Base-by-base conservation (phyloP, 805 yeast genomes). In the Lipomyces oligophaga region DNA sequence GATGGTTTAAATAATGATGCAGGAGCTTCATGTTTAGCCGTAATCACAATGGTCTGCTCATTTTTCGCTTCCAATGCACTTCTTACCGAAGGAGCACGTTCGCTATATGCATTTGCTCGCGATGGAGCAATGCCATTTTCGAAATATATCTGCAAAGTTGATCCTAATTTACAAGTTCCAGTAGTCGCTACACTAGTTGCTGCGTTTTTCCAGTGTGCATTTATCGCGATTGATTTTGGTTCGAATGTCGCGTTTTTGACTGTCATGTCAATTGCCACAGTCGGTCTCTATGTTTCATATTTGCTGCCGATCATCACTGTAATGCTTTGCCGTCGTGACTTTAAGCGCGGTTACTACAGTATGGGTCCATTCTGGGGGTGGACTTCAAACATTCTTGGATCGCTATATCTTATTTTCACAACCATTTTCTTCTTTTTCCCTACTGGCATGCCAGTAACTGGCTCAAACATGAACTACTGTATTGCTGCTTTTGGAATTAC, bases 111-210 rank as follows among this genome's bases (percentile, higher is more conserved):
- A 2, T 81, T 80, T 61, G 74, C 85, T 1, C 73, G 87, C 61
- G 87, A 81, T 62, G 79, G 80, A 10, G 71, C 81, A 57, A 77
- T 81, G 65, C 87, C 87, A 15, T 66, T 72, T 18, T 77, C 83
- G 18, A 66, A 60, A 15, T 51, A 57, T 49, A 76, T 77, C 77
- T 67, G 72, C 52, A 58, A 59, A 20, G 83, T 82, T 41, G 73
- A 76, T 64, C 63, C 67, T 36, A 36, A 45, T 35, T 79, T 85
- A 28, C 67, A 70, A 52, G 81, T 85, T 4, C 88, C 88, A 4
- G 70, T 82, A 41, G 70, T 77, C 60, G 84, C 85, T 0, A 64
- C 66, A 21, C 33, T 52, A 25, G 42, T 52, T 13, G 34, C 51
- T 20, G 38, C 54, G 11, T 40, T 49, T 35, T 49, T 48, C 43